Evolutionary conservation across 306 rosid species (phyloP).

Genomic region (Lithocarpus polystachyus): DNA sequence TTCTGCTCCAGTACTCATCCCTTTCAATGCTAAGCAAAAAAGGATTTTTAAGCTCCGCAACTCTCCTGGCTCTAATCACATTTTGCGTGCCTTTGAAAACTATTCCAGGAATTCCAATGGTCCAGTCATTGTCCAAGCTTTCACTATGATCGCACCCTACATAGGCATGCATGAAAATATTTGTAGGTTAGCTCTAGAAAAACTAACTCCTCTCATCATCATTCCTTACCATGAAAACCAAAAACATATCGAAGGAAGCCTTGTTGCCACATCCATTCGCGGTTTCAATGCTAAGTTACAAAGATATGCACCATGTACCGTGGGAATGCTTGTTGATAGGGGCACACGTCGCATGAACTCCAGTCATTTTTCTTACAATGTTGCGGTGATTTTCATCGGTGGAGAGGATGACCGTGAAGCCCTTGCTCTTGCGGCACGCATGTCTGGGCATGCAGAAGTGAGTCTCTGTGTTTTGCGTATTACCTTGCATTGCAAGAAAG

Average conservation of each 20-base stretch:
- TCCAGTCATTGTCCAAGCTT: slow-evolving; percentile 24
- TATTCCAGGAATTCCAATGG: slow-evolving; percentile 42
- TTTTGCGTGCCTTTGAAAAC: slow-evolving; percentile 55
- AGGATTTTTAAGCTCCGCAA: slow-evolving; percentile 8
- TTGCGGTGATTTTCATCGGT: slow-evolving; percentile 45
- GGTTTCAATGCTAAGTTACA: slow-evolving; percentile 35
- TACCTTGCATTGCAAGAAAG: not conserved
- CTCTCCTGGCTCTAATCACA: slow-evolving; percentile 30
- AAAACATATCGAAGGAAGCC: not conserved
- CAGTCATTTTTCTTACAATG: slow-evolving; percentile 11
- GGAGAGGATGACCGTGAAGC: slow-evolving; percentile 65
- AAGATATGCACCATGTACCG: slow-evolving; percentile 35
- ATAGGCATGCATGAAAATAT: slow-evolving; percentile 48
- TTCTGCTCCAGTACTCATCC: slow-evolving; percentile 41
- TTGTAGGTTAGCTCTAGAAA: slow-evolving; percentile 35
- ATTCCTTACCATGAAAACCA: slow-evolving; percentile 46
- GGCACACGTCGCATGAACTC: not conserved
- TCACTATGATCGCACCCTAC: slow-evolving; percentile 46
- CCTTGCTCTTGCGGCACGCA: slow-evolving; percentile 28
- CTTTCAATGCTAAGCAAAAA: slow-evolving; percentile 15
- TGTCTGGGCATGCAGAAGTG: not conserved
- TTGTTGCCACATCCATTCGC: slow-evolving; percentile 2
- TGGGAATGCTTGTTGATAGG: slow-evolving; percentile 64
- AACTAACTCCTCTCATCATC: slow-evolving; percentile 33
- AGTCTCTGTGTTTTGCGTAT: not conserved